A percentile compares a stretch with the other conserved stretches of the same genome.
Conservation (phyloP, 805 yeast species). For the Nakazawaea molendinolei region DNA sequence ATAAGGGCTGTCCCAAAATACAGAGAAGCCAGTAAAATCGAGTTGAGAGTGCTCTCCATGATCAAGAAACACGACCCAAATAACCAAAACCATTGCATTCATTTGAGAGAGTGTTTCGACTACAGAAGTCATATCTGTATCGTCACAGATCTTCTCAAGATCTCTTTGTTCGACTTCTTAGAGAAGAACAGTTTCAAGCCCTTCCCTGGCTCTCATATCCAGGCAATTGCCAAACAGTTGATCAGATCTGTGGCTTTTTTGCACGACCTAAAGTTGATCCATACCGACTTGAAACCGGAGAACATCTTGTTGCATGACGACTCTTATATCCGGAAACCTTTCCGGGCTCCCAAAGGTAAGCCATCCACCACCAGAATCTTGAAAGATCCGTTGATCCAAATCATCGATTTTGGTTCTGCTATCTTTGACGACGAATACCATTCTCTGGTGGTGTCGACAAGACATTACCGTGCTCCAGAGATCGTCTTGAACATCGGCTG, state of each 20-base stretch:
- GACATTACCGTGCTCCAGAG: slow-evolving; percentile 97
- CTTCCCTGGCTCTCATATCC: slow-evolving; percentile 93
- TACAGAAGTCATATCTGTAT: slow-evolving; percentile 90
- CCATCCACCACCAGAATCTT: slow-evolving; percentile 37
- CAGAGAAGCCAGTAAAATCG: slow-evolving; percentile 92
- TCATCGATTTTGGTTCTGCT: slow-evolving; percentile 97
- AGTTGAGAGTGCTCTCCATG: slow-evolving; percentile 73
- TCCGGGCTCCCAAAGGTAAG: slow-evolving; percentile 25
- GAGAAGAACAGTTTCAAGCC: slow-evolving; percentile 77
- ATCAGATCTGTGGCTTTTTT: slow-evolving; percentile 79
- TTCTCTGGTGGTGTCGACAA: slow-evolving; percentile 83
- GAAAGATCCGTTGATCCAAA: slow-evolving; percentile 72
- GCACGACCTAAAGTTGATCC: slow-evolving; percentile 86
- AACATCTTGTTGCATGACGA: slow-evolving; percentile 69
- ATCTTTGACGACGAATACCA: slow-evolving; percentile 92
- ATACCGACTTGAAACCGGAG: slow-evolving; percentile 96
- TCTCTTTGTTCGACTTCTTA: slow-evolving; percentile 84
- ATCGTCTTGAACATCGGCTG: slow-evolving; percentile 92
- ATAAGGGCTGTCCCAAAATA: slow-evolving; percentile 90
- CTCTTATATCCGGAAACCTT: slow-evolving; percentile 32
- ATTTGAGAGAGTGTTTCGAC: slow-evolving; percentile 84
- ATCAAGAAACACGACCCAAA: slow-evolving; percentile 64
- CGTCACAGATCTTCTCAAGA: slow-evolving; percentile 81
- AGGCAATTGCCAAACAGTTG: slow-evolving; percentile 80
- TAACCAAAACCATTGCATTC: slow-evolving; percentile 72